Evolutionary conservation across 2,329 filamentous ascomycete species (phyloP), one percentile per base, ranked within the genome.

Genomic region (Colletotrichum sp.): DNA sequence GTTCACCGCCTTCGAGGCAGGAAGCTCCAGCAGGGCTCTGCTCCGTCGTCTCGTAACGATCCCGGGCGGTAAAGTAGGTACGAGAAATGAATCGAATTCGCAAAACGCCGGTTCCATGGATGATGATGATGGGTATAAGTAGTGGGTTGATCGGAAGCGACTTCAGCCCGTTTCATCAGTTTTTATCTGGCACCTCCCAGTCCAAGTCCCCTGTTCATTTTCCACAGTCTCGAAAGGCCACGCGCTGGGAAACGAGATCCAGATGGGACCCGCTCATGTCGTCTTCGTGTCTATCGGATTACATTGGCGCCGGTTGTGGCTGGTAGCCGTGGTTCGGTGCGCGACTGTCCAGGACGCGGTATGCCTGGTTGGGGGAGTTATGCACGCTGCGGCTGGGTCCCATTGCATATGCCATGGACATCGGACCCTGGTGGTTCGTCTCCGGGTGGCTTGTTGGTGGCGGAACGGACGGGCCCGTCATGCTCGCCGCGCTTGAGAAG

Each of bases 401-500:
- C 57, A 75, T 55, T 1, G 69, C 69, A 32, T 57, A 75, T 15
- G 73, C 63, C 73, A 75, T 64, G 8, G 69, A 67, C 73, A 75
- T 75, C 3, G 67, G 66, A 13, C 67, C 71, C 22, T 72, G 73
- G 19, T 48, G 64, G 16, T 71, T 32, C 34, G 25, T 48, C 7
- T 22, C 32, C 32, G 52, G 72, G 32, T 74, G 67, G 28, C 65
- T 48, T 12, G 16, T 44, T 4, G 73, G 64, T 22, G 69, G 68
- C 19, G 69, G 70, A 39, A 65, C 63, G 5, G 70, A 48, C 2
- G 73, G 32, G 7, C 71, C 71, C 3, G 39, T 48, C 59, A 25
- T 78, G 61, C 32, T 68, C 16, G 48, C 30, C 9, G 36, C 64
- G 76, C 84, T 86, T 11, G 87, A 88, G 79, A 88, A 88, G 80